A percentile compares a stretch with the other conserved stretches of the same genome.
Evolutionary conservation across 306 rosid species (phyloP).

Genomic region (Acmispon strigosus): DNA sequence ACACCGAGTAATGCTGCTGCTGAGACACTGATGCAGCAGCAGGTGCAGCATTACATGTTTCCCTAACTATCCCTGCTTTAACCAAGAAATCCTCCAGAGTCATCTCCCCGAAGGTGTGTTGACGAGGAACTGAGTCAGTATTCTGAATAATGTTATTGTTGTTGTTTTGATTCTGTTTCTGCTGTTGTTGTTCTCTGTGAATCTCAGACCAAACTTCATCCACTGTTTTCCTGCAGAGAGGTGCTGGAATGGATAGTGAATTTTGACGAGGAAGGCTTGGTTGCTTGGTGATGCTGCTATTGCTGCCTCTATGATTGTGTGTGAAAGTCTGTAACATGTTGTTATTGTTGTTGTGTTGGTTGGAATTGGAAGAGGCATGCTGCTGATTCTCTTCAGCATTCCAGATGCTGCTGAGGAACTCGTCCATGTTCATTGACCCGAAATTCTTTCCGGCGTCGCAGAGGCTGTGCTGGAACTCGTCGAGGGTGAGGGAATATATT

Average conservation of each 20-base stretch:
- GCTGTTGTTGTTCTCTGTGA: slow-evolving; percentile 33
- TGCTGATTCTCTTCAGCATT: slow-evolving; percentile 80
- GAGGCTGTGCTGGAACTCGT: slow-evolving; percentile 74
- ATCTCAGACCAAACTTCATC: slow-evolving; percentile 96
- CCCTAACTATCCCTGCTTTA: slow-evolving; percentile 83
- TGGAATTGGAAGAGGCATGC: not conserved
- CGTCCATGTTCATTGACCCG: slow-evolving; percentile 98
- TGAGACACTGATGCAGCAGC: not conserved
- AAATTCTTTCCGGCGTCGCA: slow-evolving; percentile 74
- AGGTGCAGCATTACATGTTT: slow-evolving; percentile 1
- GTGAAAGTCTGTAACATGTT: not conserved
- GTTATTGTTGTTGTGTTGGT: not conserved
- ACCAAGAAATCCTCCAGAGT: slow-evolving; percentile 88
- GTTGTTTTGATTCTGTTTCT: not conserved
- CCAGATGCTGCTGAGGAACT: slow-evolving; percentile 85
- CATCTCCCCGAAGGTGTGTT: slow-evolving; percentile 87
- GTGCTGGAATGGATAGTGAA: slow-evolving; percentile 73
- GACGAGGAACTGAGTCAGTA: slow-evolving; percentile 56
- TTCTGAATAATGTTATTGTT: slow-evolving; percentile 14
- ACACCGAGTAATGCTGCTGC: slow-evolving; percentile 38
- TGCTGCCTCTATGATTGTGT: slow-evolving; percentile 1
- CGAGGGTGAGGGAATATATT: slow-evolving; percentile 79
- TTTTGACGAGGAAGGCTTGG: slow-evolving; percentile 60
- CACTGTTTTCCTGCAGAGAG: slow-evolving; percentile 73
- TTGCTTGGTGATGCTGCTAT: slow-evolving; percentile 27